A percentile compares a stretch with the other conserved stretches of the same genome.
These are phyloP conservation scores for Candida quercuum DNA, from an alignment of 805 yeast species.

Conservation along the genomic window DNA sequence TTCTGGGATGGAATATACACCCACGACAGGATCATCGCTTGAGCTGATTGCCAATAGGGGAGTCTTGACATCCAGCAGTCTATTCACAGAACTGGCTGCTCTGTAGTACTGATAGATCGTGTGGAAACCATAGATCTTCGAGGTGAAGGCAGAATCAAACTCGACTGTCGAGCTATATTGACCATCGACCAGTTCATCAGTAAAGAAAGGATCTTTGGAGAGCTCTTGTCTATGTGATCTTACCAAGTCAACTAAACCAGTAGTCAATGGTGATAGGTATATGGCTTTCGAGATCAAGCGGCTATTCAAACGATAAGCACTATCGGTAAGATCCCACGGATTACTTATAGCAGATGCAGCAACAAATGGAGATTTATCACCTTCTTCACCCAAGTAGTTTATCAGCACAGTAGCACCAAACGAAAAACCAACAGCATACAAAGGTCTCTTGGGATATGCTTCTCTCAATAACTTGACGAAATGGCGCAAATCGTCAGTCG, in stretches of 20 bases:
- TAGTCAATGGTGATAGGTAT: constrained; percentile 38
- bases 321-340: constrained; percentile 69
- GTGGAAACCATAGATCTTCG: constrained; percentile 57
- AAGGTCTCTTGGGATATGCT: constrained; percentile 54
- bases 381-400: constrained; percentile 68
- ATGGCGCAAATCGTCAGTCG: constrained; percentile 65
- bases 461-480: constrained; percentile 44
- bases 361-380: constrained; percentile 42
- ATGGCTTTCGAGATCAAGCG: constrained; percentile 35
- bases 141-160: constrained; percentile 60
- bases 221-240: constrained; percentile 38
- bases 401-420: constrained; percentile 65
- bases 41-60: constrained; percentile 61
- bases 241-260: constrained; percentile 35
- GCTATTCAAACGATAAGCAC: constrained; percentile 37
- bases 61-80: constrained; percentile 49
- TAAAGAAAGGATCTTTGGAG: constrained; percentile 25
- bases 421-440: constrained; percentile 66
- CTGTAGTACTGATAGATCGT: constrained; percentile 59
- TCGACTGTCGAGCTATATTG: constrained; percentile 37
- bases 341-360: constrained; percentile 58
- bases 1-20: constrained; percentile 44
- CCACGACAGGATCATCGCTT: constrained; percentile 63
- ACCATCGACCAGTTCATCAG: constrained; percentile 32
- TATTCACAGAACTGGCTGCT: constrained; percentile 56